phyloP scores from a whole-genome alignment of 2,329 filamentous ascomycete genomes.

The Periconia macrospinosa region DNA sequence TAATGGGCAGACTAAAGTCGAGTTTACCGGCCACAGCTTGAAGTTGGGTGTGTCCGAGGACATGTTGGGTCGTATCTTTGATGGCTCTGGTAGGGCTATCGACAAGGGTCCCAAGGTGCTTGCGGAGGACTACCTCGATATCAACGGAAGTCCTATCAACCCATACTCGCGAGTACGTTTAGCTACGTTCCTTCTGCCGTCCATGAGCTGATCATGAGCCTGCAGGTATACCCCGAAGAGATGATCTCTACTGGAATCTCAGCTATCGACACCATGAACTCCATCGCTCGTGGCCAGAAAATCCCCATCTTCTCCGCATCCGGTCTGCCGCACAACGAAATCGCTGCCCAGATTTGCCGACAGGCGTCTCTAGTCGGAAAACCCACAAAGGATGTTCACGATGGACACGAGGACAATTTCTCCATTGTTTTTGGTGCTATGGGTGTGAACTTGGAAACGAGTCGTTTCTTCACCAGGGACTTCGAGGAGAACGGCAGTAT shows the following conservation, averaged over 20 bases:
- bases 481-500: slow-evolving; percentile 99
- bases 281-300: slow-evolving; percentile 96
- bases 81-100: slow-evolving; percentile 95
- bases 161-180: slow-evolving; percentile 87
- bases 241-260: slow-evolving; percentile 99
- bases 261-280: slow-evolving; percentile 93
- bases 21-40: slow-evolving; percentile 95
- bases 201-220: slow-evolving; percentile 14
- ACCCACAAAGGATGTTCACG: slow-evolving; percentile 94
- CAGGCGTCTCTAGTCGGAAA: slow-evolving; percentile 90
- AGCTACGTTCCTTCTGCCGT: slow-evolving; percentile 14
- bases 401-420: slow-evolving; percentile 98
- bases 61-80: slow-evolving; percentile 98
- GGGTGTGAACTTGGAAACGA: slow-evolving; percentile 99
- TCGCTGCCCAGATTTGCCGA: slow-evolving; percentile 97
- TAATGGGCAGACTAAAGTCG: slow-evolving; percentile 77
- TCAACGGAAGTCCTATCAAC: slow-evolving; percentile 98
- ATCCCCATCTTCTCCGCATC: slow-evolving; percentile 99
- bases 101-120: slow-evolving; percentile 99
- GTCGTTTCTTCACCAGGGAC: slow-evolving; percentile 96
- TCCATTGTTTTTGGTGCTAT: slow-evolving; percentile 99
- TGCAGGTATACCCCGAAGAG: slow-evolving; percentile 94
- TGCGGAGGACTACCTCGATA: slow-evolving; percentile 97
- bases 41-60: slow-evolving; percentile 99
- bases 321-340: slow-evolving; percentile 99